Conservation (phyloP, 768 basidiomycete genomes). For the Xanthoconium stramineum region DNA sequence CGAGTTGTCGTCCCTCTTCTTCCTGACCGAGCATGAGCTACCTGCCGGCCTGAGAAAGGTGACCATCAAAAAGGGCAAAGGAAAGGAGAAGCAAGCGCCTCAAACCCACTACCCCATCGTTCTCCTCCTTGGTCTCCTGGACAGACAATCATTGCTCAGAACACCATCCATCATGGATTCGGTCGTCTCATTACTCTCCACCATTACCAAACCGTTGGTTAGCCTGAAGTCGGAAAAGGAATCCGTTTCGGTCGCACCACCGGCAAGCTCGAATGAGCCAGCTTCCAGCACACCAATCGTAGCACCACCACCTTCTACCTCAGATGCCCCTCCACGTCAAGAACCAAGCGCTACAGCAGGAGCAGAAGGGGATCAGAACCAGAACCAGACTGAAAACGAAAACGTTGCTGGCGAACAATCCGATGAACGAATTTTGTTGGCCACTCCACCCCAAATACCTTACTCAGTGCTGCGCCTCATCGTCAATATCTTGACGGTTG, state of each 20-base stretch:
- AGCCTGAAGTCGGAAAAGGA: constrained; percentile 54
- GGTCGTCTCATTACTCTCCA: constrained; percentile 82
- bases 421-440: constrained; percentile 50
- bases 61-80: constrained; percentile 85
- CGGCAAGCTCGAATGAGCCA: constrained; percentile 15
- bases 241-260: constrained; percentile 19
- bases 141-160: constrained; percentile 79
- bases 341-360: constrained; percentile 15
- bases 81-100: constrained; percentile 81
- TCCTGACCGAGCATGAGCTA: constrained; percentile 93
- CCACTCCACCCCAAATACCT: constrained; percentile 82
- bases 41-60: constrained; percentile 70
- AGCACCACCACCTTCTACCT: background rate
- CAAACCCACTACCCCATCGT: constrained; percentile 91
- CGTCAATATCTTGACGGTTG: constrained; percentile 95
- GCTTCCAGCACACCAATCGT: constrained; percentile 4
- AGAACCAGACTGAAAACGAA: constrained; percentile 23
- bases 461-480: constrained; percentile 82
- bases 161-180: constrained; percentile 92
- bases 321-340: constrained; percentile 11
- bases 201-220: constrained; percentile 80
- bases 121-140: constrained; percentile 81
- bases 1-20: constrained; percentile 83
- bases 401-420: constrained; percentile 16
- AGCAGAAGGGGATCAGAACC: constrained; percentile 19